Evolutionary conservation across 129 eudicot species (phyloP).

Genomic region (Helichrysum umbraculigerum): DNA sequence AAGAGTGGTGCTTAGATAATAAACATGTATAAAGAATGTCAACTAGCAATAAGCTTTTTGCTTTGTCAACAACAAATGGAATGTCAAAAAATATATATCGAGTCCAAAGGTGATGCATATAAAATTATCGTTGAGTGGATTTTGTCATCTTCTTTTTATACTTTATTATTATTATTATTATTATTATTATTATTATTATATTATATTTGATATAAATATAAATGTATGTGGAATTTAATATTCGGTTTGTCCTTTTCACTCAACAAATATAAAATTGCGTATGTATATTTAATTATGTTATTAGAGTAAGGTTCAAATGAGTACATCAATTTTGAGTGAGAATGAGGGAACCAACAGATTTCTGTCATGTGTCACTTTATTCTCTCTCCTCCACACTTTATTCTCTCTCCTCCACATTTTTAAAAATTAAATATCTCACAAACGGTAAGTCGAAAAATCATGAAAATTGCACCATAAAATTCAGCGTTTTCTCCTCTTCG

Average conservation of each 20-base stretch:
- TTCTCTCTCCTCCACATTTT: too few relatives aligned
- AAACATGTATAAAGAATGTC: constrained; percentile 20
- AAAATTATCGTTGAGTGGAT: constrained; percentile 21
- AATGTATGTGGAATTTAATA: neutral
- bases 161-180: neutral
- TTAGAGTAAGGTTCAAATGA: too few relatives aligned
- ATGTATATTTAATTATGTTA: neutral
- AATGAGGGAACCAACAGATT: too few relatives aligned
- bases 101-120: constrained; percentile 17
- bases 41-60: constrained; percentile 18
- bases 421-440: too few relatives aligned
- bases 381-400: too few relatives aligned
- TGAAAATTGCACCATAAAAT: too few relatives aligned
- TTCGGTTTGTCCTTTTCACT: constrained; percentile 19
- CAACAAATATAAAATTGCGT: neutral
- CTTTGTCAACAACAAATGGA: constrained; percentile 28
- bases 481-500: too few relatives aligned
- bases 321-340: too few relatives aligned
- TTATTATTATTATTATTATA: too few relatives aligned
- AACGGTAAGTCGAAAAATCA: too few relatives aligned
- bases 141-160: neutral
- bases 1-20: neutral
- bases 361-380: too few relatives aligned
- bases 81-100: constrained; percentile 26
- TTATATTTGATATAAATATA: too few relatives aligned